Percentiles rank a stretch among this genome's conserved stretches.
These are phyloP conservation scores for Diatrype stigma DNA, from an alignment of 2,329 filamentous ascomycete species.

Conservation along the genomic window DNA sequence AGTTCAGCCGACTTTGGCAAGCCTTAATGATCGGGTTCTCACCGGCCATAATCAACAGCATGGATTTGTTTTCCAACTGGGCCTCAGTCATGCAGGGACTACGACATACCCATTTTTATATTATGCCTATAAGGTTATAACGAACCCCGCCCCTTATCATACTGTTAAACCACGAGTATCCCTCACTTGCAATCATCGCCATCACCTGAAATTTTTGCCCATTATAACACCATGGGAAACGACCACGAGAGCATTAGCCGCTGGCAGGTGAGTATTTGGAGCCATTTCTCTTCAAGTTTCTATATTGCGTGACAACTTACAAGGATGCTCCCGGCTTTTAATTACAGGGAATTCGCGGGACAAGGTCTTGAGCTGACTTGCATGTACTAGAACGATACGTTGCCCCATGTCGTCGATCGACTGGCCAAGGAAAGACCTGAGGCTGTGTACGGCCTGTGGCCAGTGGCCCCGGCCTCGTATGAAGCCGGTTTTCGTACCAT, in stretches of 20 bases:
- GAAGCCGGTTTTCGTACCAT: slow-evolving; percentile 18
- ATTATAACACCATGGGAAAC: neutral
- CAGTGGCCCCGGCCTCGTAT: slow-evolving; percentile 20
- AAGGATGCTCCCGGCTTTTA: neutral
- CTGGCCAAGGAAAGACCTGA: slow-evolving; percentile 25
- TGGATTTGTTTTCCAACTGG: too few species aligned
- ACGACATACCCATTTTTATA: too few species aligned
- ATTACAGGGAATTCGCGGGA: neutral
- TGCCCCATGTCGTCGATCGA: slow-evolving; percentile 31
- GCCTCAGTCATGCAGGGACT: too few species aligned
- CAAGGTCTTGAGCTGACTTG: neutral
- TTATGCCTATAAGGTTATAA: too few species aligned
- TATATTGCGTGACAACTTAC: neutral
- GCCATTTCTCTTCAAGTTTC: neutral
- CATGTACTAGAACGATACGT: slow-evolving; percentile 17
- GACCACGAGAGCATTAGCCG: neutral
- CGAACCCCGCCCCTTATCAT: neutral
- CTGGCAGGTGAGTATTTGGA: neutral
- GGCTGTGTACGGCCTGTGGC: slow-evolving; percentile 29
- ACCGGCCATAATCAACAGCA: too few species aligned
- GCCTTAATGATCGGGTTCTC: too few species aligned
- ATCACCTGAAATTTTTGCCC: neutral
- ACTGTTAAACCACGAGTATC: neutral
- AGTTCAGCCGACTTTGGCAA: too few species aligned
- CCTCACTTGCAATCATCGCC: neutral